A percentile compares a stretch with the other conserved stretches of the same genome.
Conservation (phyloP, 495 filamentous ascomycete genomes). For the Collariella sp. region DNA sequence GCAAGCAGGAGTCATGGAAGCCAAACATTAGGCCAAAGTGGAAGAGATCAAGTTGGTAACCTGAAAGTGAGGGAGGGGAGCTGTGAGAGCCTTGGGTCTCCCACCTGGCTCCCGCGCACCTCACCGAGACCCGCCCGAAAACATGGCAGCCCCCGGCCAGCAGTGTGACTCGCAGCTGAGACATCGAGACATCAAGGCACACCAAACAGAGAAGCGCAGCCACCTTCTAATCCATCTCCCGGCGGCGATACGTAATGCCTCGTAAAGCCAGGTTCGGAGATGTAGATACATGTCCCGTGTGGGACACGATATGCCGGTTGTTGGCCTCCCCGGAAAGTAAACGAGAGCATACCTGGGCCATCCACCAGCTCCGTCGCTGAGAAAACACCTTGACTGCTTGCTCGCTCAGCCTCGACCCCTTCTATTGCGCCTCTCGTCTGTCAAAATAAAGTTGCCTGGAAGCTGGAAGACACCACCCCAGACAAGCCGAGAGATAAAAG, state of each 20-base stretch:
- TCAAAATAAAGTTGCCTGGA: too few relatives aligned
- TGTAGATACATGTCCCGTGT: background rate
- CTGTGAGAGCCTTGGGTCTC: background rate
- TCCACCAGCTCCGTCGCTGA: too few relatives aligned
- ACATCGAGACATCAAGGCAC: slow-evolving; percentile 31
- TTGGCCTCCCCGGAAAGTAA: too few relatives aligned
- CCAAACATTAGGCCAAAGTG: background rate
- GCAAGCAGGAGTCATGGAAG: too few relatives aligned
- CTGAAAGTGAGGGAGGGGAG: too few relatives aligned
- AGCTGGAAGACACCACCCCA: too few relatives aligned
- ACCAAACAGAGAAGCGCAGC: slow-evolving; percentile 18
- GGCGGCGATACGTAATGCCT: slow-evolving; percentile 6
- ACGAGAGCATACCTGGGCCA: too few relatives aligned
- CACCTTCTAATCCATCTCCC: background rate
- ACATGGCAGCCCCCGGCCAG: slow-evolving; percentile 9
- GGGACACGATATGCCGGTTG: too few relatives aligned
- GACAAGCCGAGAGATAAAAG: background rate
- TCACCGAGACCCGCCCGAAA: slow-evolving; percentile 21
- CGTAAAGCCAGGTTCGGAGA: background rate
- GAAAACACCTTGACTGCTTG: too few relatives aligned
- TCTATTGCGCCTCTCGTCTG: too few relatives aligned
- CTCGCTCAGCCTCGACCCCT: too few relatives aligned
- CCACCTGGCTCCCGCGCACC: slow-evolving; percentile 3
- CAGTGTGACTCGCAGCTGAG: slow-evolving; percentile 27
- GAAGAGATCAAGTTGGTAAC: background rate